phyloP scores from a whole-genome alignment of 208 protist species.

The Porcisia hertigi region DNA sequence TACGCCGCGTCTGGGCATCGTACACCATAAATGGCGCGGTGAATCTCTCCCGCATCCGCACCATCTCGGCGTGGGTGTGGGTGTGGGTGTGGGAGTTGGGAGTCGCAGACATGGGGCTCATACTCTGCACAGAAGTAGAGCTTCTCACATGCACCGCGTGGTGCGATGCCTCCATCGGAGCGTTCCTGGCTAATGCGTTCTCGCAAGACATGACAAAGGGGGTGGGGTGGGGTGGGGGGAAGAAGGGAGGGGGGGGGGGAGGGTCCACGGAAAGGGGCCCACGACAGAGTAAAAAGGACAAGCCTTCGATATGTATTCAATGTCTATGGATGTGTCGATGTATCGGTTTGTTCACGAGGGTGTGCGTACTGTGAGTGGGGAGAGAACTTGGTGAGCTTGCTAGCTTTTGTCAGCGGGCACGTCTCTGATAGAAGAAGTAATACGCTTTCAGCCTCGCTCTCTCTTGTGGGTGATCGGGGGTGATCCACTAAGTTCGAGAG shows the following conservation, averaged over 20 bases:
- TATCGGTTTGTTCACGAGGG: too few relatives aligned
- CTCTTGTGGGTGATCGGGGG: too few relatives aligned
- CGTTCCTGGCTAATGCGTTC: not conserved
- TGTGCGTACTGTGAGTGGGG: too few relatives aligned
- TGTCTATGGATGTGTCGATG: too few relatives aligned
- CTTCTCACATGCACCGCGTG: not conserved
- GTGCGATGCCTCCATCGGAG: not conserved
- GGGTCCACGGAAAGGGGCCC: not conserved
- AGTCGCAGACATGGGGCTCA: not conserved
- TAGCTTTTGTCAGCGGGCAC: too few relatives aligned
- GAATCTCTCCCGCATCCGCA: conserved; percentile 41
- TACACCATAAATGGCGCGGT: conserved; percentile 66
- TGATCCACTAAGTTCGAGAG: too few relatives aligned
- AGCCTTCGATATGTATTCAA: too few relatives aligned
- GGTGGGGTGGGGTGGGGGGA: not conserved
- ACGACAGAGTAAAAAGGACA: too few relatives aligned
- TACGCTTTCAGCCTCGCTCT: too few relatives aligned
- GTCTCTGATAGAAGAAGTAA: too few relatives aligned
- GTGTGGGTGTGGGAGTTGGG: not conserved
- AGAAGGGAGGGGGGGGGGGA: not conserved
- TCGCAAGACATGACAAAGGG: not conserved
- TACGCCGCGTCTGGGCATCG: conserved; percentile 38
- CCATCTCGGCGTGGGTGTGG: too few relatives aligned
- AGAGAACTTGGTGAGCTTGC: too few relatives aligned
- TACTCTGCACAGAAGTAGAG: not conserved